Evolutionary conservation across 495 filamentous ascomycete species (phyloP), one percentile per base, ranked within the genome.

Genomic region (Tuber indicum): DNA sequence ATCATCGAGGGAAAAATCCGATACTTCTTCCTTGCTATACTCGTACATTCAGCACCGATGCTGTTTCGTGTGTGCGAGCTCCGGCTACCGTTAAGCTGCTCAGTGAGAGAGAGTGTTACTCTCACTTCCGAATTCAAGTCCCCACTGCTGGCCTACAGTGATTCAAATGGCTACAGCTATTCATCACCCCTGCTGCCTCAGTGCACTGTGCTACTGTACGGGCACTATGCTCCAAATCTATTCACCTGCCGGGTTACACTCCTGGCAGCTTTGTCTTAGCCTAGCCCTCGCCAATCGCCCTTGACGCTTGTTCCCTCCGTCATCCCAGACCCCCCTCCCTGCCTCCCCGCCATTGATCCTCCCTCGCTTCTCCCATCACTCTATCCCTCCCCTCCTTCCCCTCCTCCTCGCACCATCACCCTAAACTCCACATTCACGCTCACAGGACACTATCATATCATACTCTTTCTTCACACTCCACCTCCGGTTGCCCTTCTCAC

Each of bases 211-310:
- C 58, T 66, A 66, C 58, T 14, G 0, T 66, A 32, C 58, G 10
- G 23, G n/a, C 12, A 32, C n/a, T 32, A n/a, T 66, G 58, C 58
- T 17, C 47, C 47, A 49, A 23, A 49, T 4, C 47, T 49, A 46
- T 69, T 45, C 70, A 76, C 47, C 75, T 72, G 78, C 70, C 78
- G 77, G 76, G 78, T 79, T 75, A 77, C 36, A 41, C 71, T 79
- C 70, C 45, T 70, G 70, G 72, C 72, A 78, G 78, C 70, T 79
- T 73, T 75, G 77, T 79, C 78, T 80, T 79, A 79, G 77, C 71
- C 78, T 73, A 70, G 77, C 71, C 78, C 78, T 80, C 78, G 78
- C 78, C 78, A 80, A 80, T 80, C 78, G 78, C 77, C 79, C 77
- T 76, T 74, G 69, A 80, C 78, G 78, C 74, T 74, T 72, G 77